Percentiles rank a stretch among this genome's conserved stretches.
Evolutionary conservation across 495 filamentous ascomycete genomes (phyloP).

Genomic region (Aspergillus cristatus): DNA sequence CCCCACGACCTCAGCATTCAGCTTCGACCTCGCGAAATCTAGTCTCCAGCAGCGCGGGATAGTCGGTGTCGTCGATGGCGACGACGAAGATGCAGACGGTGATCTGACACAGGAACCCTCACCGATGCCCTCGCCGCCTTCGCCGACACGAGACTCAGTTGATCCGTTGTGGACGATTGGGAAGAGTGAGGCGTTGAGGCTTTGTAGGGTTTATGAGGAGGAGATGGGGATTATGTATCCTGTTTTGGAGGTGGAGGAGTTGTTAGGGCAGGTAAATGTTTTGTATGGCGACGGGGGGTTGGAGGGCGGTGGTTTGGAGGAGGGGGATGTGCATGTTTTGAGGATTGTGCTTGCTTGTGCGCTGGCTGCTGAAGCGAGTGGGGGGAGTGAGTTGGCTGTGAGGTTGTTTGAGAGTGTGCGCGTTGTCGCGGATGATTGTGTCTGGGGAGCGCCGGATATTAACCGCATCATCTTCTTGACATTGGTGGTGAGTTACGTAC

Average conservation of each 20-base stretch:
- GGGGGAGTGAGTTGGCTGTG: slow-evolving; percentile 61
- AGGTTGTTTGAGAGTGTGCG: slow-evolving; percentile 64
- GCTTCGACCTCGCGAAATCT: slow-evolving; percentile 70
- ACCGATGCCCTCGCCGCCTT: slow-evolving; percentile 41
- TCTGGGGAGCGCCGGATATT: slow-evolving; percentile 57
- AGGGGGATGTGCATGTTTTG: slow-evolving; percentile 56
- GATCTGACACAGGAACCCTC: slow-evolving; percentile 36
- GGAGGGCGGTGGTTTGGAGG: slow-evolving; percentile 31
- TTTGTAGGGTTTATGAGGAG: slow-evolving; percentile 69
- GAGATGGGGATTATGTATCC: slow-evolving; percentile 88
- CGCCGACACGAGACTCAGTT: slow-evolving; percentile 34
- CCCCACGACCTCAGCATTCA: slow-evolving; percentile 73
- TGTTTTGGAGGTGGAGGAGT: slow-evolving; percentile 54
- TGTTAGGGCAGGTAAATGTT: slow-evolving; percentile 50
- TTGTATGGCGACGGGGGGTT: slow-evolving; percentile 50
- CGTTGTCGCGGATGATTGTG: slow-evolving; percentile 51
- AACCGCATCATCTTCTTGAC: slow-evolving; percentile 59
- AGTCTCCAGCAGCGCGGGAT: slow-evolving; percentile 79
- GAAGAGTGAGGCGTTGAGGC: slow-evolving; percentile 65
- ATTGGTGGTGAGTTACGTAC: slow-evolving; percentile 54
- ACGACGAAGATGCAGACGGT: slow-evolving; percentile 44
- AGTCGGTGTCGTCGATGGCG: slow-evolving; percentile 22
- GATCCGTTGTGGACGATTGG: slow-evolving; percentile 71
- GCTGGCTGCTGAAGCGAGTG: slow-evolving; percentile 61
- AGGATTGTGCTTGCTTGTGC: slow-evolving; percentile 70